These are phyloP conservation scores for Amanita rimosa DNA, from an alignment of 768 basidiomycete genomes.

Conservation along the genomic window DNA sequence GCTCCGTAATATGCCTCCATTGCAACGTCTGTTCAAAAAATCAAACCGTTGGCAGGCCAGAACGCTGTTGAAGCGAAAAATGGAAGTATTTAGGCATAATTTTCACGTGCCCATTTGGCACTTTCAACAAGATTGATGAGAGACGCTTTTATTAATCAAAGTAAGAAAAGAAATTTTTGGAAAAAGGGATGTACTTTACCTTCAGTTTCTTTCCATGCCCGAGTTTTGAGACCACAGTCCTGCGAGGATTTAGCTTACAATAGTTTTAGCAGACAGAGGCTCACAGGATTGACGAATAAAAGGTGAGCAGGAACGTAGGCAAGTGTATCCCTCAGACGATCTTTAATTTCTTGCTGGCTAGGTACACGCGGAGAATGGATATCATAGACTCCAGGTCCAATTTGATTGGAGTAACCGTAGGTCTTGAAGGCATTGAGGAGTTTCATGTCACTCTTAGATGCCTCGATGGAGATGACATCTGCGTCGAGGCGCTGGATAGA, in stretches of 20 bases:
- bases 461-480: conserved; percentile 98
- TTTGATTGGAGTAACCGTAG: conserved; percentile 93
- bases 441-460: conserved; percentile 98
- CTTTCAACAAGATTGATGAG: conserved; percentile 80
- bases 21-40: conserved; percentile 36
- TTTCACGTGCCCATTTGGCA: conserved; percentile 87
- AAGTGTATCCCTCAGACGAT: conserved; percentile 80
- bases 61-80: conserved; percentile 88
- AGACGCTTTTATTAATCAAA: conserved; percentile 34
- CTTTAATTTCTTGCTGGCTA: conserved; percentile 84
- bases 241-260: conserved; percentile 12
- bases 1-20: background rate
- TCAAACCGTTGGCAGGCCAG: conserved; percentile 10
- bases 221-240: conserved; percentile 98
- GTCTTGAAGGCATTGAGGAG: conserved; percentile 90
- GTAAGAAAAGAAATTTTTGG: background rate
- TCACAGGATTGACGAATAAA: conserved; percentile 82
- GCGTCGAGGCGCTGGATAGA: conserved; percentile 95
- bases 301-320: conserved; percentile 70
- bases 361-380: conserved; percentile 99
- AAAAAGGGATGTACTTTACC: conserved; percentile 21
- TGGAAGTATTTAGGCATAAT: conserved; percentile 50
- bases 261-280: conserved; percentile 11
- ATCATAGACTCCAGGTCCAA: conserved; percentile 97
- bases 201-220: conserved; percentile 98